A percentile compares a stretch with the other conserved stretches of the same genome.
Conservation (phyloP, 2,329 filamentous ascomycete species). For the Hymenoscyphus occultus region DNA sequence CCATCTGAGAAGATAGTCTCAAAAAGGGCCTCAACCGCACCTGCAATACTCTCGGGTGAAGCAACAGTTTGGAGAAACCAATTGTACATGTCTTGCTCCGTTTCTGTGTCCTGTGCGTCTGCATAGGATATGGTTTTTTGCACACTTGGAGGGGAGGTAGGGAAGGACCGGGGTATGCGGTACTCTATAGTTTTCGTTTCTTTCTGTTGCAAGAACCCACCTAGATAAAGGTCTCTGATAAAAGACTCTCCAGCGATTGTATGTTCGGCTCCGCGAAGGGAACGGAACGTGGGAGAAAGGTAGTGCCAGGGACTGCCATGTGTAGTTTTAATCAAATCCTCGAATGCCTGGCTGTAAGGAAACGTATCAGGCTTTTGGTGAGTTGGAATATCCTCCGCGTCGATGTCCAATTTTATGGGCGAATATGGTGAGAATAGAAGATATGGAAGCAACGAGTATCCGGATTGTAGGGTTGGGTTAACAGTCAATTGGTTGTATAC, state of each 20-base stretch:
- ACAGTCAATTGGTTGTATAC: conserved; percentile 25
- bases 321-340: conserved; percentile 32
- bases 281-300: not conserved
- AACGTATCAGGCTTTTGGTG: conserved; percentile 16
- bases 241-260: conserved; percentile 13
- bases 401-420: conserved; percentile 27
- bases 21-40: conserved; percentile 4
- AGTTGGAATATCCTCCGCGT: not conserved
- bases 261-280: not conserved
- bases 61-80: conserved; percentile 23
- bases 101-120: conserved; percentile 15
- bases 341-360: conserved; percentile 33
- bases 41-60: not conserved
- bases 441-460: conserved; percentile 35
- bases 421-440: conserved; percentile 36
- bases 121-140: not conserved
- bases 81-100: conserved; percentile 35
- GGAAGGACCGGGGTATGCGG: not conserved
- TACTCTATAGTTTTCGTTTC: conserved; percentile 2
- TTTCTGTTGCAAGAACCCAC: conserved; percentile 17
- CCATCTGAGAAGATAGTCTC: conserved; percentile 9
- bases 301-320: conserved; percentile 9
- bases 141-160: not conserved
- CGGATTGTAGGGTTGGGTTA: conserved; percentile 16
- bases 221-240: conserved; percentile 18